phyloP scores from a whole-genome alignment of 768 basidiomycete species.

The Russula brevipes region DNA sequence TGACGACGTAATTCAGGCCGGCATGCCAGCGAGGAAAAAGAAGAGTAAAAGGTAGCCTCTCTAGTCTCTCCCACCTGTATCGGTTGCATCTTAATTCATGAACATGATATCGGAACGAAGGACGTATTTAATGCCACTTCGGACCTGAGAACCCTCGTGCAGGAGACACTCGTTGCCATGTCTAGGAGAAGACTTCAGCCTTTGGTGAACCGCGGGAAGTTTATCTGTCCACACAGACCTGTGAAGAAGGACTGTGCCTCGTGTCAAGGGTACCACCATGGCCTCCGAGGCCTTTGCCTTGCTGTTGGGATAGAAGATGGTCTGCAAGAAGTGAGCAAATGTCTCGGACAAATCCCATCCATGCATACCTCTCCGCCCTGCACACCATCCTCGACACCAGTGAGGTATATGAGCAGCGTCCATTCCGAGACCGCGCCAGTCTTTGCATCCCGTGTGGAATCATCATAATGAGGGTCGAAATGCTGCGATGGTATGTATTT shows the following conservation, averaged over 20 bases:
- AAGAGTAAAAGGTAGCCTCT: constrained; percentile 41
- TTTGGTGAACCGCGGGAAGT: background rate
- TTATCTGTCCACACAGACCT: constrained; percentile 37
- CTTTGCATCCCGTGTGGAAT: constrained; percentile 53
- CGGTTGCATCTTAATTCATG: constrained; percentile 32
- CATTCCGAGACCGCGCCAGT: constrained; percentile 68
- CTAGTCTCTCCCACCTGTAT: background rate
- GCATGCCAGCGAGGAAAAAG: constrained; percentile 66
- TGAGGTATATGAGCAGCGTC: constrained; percentile 71
- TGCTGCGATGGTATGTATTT: constrained; percentile 59
- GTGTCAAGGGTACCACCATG: constrained; percentile 49
- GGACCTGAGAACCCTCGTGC: constrained; percentile 64
- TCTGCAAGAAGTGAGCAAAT: constrained; percentile 38
- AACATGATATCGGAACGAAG: constrained; percentile 73
- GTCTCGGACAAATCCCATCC: background rate
- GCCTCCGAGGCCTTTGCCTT: constrained; percentile 44
- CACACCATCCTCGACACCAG: constrained; percentile 67
- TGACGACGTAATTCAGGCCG: constrained; percentile 89
- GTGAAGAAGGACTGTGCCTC: constrained; percentile 64
- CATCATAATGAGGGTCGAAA: constrained; percentile 76
- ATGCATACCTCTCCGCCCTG: constrained; percentile 59
- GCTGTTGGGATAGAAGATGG: constrained; percentile 61
- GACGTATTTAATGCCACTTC: constrained; percentile 63
- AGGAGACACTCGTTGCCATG: constrained; percentile 70
- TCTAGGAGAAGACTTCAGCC: constrained; percentile 32